Evolutionary conservation across 2,329 filamentous ascomycete genomes (phyloP).

Genomic region (Fonsecaea nubica): DNA sequence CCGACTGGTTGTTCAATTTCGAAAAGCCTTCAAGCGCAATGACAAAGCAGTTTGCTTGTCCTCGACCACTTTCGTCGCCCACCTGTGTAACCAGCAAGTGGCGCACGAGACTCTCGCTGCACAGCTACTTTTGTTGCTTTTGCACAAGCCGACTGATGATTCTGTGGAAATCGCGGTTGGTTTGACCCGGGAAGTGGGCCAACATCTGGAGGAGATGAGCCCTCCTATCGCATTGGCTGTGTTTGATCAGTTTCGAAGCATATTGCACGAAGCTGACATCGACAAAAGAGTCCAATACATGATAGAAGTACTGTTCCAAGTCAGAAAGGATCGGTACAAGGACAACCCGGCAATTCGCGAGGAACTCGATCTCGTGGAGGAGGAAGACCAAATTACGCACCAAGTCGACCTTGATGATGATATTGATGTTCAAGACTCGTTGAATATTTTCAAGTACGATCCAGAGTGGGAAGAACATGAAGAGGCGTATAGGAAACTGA

Average conservation of each 20-base stretch:
- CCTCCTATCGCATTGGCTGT: constrained; percentile 84
- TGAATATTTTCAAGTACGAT: constrained; percentile 97
- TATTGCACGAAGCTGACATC: constrained; percentile 94
- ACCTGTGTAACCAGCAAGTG: constrained; percentile 95
- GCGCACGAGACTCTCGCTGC: constrained; percentile 91
- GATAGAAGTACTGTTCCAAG: constrained; percentile 97
- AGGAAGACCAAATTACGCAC: constrained; percentile 98
- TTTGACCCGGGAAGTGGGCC: constrained; percentile 88
- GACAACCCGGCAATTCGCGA: constrained; percentile 90
- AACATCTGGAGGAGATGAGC: constrained; percentile 96
- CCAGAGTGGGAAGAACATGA: constrained; percentile 89
- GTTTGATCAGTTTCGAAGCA: constrained; percentile 94
- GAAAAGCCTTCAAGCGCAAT: constrained; percentile 93
- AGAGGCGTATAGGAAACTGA: constrained; percentile 84
- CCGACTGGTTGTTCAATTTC: constrained; percentile 86
- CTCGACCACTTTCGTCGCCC: constrained; percentile 91
- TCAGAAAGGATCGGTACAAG: constrained; percentile 95
- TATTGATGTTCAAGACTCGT: constrained; percentile 79
- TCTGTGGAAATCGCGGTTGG: constrained; percentile 97
- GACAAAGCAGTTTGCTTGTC: constrained; percentile 96
- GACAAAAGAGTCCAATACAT: constrained; percentile 99
- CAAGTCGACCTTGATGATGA: constrained; percentile 80
- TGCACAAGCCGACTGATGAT: constrained; percentile 96
- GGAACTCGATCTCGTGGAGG: constrained; percentile 92
- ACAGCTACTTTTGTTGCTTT: constrained; percentile 86